A percentile compares a stretch with the other conserved stretches of the same genome.
Conservation (phyloP, 164 flowering plant species). For the Liquidambar formosana region DNA sequence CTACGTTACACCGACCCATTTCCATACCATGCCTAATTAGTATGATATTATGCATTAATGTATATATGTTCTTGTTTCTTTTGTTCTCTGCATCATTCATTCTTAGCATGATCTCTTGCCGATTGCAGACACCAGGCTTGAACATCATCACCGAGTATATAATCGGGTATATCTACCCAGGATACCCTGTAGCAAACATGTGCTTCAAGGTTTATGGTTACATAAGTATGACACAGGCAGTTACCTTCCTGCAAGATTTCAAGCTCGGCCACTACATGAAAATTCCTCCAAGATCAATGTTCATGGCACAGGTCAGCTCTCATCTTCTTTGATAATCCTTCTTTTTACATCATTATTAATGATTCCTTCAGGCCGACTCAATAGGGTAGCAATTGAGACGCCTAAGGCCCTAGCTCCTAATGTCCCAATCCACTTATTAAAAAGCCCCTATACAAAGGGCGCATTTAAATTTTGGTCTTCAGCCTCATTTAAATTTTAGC, state of each 20-base stretch:
- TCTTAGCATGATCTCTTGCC: background rate
- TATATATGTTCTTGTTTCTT: no score
- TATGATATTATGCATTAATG: no score
- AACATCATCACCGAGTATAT: constrained; percentile 78
- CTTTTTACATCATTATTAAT: background rate
- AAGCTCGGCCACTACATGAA: constrained; percentile 99
- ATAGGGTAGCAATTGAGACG: no score
- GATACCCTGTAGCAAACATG: constrained; percentile 84
- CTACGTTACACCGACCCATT: no score
- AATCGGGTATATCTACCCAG: constrained; percentile 83
- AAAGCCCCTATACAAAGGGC: no score
- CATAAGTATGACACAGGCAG: constrained; percentile 79
- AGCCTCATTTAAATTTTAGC: no score
- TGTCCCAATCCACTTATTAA: no score
- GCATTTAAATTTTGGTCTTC: no score
- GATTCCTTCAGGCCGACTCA: no score
- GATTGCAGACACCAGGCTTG: constrained; percentile 59
- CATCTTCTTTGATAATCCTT: background rate
- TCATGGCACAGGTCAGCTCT: constrained; percentile 73
- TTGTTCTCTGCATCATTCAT: no score
- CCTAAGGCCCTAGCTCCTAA: no score
- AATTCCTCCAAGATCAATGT: constrained; percentile 89
- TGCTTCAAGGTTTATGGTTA: constrained; percentile 92
- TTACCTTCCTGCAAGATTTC: constrained; percentile 84
- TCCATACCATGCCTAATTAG: no score